Percentiles rank a stretch among this genome's conserved stretches.
phyloP scores from a whole-genome alignment of 1,284 basidiomycete species.

The Rhodotorula sp. region DNA sequence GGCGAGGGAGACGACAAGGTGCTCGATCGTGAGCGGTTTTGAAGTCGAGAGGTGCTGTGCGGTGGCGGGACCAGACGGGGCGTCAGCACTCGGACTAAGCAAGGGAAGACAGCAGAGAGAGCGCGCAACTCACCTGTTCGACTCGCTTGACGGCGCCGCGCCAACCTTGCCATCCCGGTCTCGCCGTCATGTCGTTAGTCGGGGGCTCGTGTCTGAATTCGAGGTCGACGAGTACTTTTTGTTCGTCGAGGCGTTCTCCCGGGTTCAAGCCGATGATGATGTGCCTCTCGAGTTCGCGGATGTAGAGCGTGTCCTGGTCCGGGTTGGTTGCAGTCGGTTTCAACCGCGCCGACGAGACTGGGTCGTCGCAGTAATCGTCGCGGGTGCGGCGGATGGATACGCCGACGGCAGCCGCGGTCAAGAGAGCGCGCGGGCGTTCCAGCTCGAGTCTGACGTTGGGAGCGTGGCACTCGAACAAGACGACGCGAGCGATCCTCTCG shows the following conservation, averaged over 20 bases:
- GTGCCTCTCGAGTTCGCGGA: constrained; percentile 51
- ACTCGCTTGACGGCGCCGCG: constrained; percentile 52
- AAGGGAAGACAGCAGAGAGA: too few relatives aligned
- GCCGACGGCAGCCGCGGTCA: constrained; percentile 31
- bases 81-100: neutral
- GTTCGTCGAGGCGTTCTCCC: constrained; percentile 67
- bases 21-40: constrained; percentile 69
- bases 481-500: constrained; percentile 27
- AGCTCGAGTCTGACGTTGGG: constrained; percentile 36
- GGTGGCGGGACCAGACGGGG: neutral
- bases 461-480: constrained; percentile 33
- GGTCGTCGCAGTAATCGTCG: constrained; percentile 17
- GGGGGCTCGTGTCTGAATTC: constrained; percentile 48
- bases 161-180: constrained; percentile 50
- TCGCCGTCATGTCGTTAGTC: constrained; percentile 34
- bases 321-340: neutral
- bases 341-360: neutral
- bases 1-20: constrained; percentile 65
- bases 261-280: constrained; percentile 70
- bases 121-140: constrained; percentile 54
- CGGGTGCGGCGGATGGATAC: constrained; percentile 25
- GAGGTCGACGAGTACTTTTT: constrained; percentile 66
- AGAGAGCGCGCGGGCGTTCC: constrained; percentile 26
- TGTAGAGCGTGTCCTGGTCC: constrained; percentile 50
- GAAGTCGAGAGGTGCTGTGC: constrained; percentile 54